These are phyloP conservation scores for Saccharum spontaneum DNA, from an alignment of 176 grass and related monocot genomes.

Conservation along the genomic window DNA sequence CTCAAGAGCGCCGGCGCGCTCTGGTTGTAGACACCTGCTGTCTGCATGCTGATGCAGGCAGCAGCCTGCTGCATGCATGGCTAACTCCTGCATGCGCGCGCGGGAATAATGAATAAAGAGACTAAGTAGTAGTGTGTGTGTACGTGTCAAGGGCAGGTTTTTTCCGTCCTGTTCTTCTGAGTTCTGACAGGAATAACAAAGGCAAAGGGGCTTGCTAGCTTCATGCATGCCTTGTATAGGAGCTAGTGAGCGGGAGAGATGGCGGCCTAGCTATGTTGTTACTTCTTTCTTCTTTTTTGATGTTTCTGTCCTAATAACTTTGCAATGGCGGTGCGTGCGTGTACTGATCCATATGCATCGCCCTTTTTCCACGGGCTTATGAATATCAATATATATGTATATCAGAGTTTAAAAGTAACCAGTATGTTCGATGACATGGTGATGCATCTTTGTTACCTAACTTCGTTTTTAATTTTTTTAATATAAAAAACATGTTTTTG, in stretches of 20 bases:
- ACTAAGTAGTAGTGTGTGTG: background rate
- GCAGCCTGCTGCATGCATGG: no score
- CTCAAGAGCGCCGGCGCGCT: constrained; percentile 59
- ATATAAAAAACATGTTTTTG: no score
- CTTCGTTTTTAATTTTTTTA: no score
- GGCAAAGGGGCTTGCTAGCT: background rate
- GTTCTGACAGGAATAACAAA: background rate
- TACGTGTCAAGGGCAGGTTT: background rate
- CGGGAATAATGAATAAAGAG: background rate
- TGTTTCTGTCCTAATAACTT: background rate
- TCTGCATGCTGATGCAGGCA: background rate
- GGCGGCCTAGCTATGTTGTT: background rate
- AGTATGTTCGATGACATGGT: no score
- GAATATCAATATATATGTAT: background rate
- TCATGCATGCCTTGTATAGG: background rate
- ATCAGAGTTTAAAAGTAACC: background rate
- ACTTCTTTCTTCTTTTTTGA: background rate
- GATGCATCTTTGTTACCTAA: no score
- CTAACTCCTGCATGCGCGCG: background rate
- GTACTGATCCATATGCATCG: background rate
- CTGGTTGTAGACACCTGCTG: constrained; percentile 44
- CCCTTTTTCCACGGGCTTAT: background rate
- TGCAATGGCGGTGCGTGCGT: no score
- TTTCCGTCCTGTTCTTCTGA: constrained; percentile 2
- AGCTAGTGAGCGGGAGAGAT: background rate